These are phyloP conservation scores for Giardia duodenalis DNA, from an alignment of 208 protist species.

Conservation along the genomic window DNA sequence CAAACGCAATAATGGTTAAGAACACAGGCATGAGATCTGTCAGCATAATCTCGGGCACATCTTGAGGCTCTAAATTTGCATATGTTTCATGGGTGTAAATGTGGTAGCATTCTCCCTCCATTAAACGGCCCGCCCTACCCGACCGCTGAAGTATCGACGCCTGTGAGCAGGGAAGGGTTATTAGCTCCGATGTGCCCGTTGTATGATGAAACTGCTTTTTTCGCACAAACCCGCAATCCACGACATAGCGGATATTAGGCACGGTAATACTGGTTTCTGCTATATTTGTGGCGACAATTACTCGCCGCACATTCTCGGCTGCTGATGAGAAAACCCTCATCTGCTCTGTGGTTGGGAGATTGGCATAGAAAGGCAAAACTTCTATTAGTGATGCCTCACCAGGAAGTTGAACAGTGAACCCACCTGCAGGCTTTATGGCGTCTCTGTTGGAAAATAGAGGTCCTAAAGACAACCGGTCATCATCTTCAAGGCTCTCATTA, in stretches of 20 bases:
- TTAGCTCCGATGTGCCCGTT: slow-evolving; percentile 80
- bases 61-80: slow-evolving; percentile 51
- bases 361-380: slow-evolving; percentile 69
- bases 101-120: slow-evolving; percentile 85
- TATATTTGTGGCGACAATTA: slow-evolving; percentile 60
- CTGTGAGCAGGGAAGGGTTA: slow-evolving; percentile 54
- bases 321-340: slow-evolving; percentile 86
- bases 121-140: slow-evolving; percentile 54
- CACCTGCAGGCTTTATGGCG: too few relatives aligned
- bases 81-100: slow-evolving; percentile 57
- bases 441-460: too few relatives aligned
- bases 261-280: slow-evolving; percentile 60
- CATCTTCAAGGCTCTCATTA: not conserved
- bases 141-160: slow-evolving; percentile 51
- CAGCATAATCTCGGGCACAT: slow-evolving; percentile 67
- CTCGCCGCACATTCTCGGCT: slow-evolving; percentile 33
- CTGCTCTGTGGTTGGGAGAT: slow-evolving; percentile 82
- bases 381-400: not conserved
- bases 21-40: slow-evolving; percentile 63
- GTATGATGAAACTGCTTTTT: slow-evolving; percentile 80
- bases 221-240: slow-evolving; percentile 45
- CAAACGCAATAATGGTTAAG: slow-evolving; percentile 63
- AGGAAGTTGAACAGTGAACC: not conserved
- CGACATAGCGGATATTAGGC: slow-evolving; percentile 51
- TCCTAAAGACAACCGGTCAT: not conserved